phyloP scores from a whole-genome alignment of 805 yeast species.

The Metschnikowia matae region DNA sequence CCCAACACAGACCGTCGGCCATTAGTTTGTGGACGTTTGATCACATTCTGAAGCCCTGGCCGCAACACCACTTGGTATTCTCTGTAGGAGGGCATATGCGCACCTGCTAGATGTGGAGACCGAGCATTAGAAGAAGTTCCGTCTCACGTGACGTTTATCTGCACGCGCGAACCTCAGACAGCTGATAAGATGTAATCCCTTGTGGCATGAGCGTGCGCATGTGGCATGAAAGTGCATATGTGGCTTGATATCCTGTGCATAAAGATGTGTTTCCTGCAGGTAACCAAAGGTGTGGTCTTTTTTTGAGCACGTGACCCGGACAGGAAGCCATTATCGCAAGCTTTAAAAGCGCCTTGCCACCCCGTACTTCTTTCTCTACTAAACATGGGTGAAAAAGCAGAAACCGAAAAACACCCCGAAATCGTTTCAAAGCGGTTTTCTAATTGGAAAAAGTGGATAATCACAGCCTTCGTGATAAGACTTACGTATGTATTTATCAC shows the following conservation, averaged over 20 bases:
- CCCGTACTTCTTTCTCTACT: not conserved
- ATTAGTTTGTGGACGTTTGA: not conserved
- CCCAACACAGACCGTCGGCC: slow-evolving; percentile 9
- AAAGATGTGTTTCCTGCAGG: no score
- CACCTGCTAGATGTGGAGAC: not conserved
- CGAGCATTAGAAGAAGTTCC: not conserved
- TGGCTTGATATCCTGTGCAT: not conserved
- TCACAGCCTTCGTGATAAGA: no score
- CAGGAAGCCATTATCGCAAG: not conserved
- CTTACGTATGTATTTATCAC: not conserved
- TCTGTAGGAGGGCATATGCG: slow-evolving; percentile 5
- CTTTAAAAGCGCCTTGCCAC: not conserved
- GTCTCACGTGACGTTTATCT: not conserved
- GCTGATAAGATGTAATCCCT: not conserved
- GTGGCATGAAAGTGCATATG: not conserved
- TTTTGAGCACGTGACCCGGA: not conserved
- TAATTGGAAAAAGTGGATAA: no score
- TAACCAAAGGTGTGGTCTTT: no score
- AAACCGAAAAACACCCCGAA: not conserved
- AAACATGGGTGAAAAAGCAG: not conserved
- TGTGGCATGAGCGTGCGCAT: not conserved
- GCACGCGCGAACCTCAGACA: not conserved
- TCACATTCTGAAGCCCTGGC: not conserved
- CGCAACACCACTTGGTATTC: slow-evolving; percentile 12
- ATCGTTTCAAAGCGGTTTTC: not conserved